Base-by-base conservation (phyloP, 495 filamentous ascomycete species). In the Diplogelasinospora grovesii region DNA sequence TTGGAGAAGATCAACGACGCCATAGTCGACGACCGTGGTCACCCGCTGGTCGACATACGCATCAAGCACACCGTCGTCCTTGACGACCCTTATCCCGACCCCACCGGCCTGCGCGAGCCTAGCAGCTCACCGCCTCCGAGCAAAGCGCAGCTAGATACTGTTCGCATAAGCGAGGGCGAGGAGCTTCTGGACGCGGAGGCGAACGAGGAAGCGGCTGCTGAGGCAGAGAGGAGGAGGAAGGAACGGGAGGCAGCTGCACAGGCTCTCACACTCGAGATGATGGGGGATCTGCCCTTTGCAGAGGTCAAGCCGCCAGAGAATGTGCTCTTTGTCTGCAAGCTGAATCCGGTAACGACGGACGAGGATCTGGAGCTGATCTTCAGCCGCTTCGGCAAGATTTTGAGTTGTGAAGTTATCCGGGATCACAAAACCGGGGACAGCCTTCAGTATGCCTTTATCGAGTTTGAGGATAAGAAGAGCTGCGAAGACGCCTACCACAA, bases 251-350 rank as follows among this genome's bases (percentile, higher is more conserved):
- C 93, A 2, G 79, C 87, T 43, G 92, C 92, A 3, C 92, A 97
- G 57, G 92, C 92, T 2, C 61, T 98, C 47, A 98, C 92, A 0
- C 70, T 98, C 28, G 92, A 98, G 60, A 95, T 98, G 83, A 89
- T 98, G 59, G 92, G 92, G 16, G 92, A 98, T 62, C 73, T 98
- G 41, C 93, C 92, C 8, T 98, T 95, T 58, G 92, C 92, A 41
- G 92, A 97, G 64, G 90, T 98, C 59, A 95, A 93, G 46, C 92
- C 92, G 5, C 92, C 92, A 1, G 92, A 98, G 64, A 96, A 98
- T 56, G 81, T 98, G 20, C 71, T 98, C 9, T 98, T 98, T 55
- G 92, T 98, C 43, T 98, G 92, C 81, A 97, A 98, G 59, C 70
- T 98, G 16, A 98, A 98, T 46, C 93, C 93, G 0, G 89, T 98